Evolutionary conservation across 2,329 filamentous ascomycete genomes (phyloP).

Genomic region (Zymoseptoria ardabiliae): DNA sequence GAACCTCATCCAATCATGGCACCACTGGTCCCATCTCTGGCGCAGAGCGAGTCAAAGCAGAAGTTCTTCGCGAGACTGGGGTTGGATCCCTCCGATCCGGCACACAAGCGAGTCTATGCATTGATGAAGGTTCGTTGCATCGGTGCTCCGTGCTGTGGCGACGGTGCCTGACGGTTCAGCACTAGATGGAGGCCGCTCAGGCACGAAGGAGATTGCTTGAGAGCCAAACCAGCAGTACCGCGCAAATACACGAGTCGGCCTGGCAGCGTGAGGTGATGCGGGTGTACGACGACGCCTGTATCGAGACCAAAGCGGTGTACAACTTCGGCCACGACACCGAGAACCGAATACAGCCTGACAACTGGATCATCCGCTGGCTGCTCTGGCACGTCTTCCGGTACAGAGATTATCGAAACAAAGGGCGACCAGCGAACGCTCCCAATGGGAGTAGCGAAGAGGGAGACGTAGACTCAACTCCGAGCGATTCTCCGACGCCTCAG

Average conservation of each 20-base stretch:
- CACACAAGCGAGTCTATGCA: conserved; percentile 31
- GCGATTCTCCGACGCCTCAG: conserved; percentile 3
- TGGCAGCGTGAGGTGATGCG: conserved; percentile 35
- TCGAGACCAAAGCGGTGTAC: conserved; percentile 34
- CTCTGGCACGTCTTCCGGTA: conserved; percentile 45
- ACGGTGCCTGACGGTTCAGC: conserved; percentile 1
- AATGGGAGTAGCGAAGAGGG: conserved; percentile 1
- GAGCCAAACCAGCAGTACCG: conserved; percentile 30
- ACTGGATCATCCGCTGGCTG: conserved; percentile 44
- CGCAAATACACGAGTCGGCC: conserved; percentile 39
- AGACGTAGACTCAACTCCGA: background rate
- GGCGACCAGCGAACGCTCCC: conserved; percentile 8
- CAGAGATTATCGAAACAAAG: conserved; percentile 34
- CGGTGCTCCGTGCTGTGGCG: background rate
- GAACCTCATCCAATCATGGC: conserved; percentile 1
- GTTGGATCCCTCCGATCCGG: conserved; percentile 30
- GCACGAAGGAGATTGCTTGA: conserved; percentile 34
- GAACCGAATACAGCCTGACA: conserved; percentile 33
- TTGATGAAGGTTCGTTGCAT: conserved; percentile 33
- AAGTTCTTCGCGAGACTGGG: conserved; percentile 35
- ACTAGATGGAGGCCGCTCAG: conserved; percentile 33
- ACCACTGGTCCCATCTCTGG: conserved; percentile 18
- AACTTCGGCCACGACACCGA: conserved; percentile 33
- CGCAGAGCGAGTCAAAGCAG: conserved; percentile 37
- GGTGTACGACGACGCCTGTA: conserved; percentile 32